Conservation (phyloP, 2,329 filamentous ascomycete genomes). For the Fusarium pseudograminearum region DNA sequence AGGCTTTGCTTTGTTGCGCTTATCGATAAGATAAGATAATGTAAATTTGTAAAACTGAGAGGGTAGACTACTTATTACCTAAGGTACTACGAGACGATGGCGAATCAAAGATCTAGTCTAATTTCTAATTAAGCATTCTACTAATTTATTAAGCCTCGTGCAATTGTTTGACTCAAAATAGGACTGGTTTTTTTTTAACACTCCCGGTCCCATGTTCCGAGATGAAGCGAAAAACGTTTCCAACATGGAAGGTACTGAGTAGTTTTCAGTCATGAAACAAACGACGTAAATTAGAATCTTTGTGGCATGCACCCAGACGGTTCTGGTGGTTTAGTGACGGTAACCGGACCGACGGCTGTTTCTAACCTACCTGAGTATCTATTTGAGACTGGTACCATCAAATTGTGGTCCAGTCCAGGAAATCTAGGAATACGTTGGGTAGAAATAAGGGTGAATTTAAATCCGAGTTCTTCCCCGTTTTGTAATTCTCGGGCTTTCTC, state of each 20-base stretch:
- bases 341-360: conserved; percentile 32
- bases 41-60: too few species aligned
- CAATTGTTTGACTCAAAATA: not conserved
- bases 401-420: conserved; percentile 13
- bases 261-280: not conserved
- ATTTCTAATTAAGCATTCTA: too few species aligned
- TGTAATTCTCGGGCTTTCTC: conserved; percentile 13
- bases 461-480: not conserved
- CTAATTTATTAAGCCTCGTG: not conserved
- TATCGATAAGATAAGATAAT: conserved; percentile 47
- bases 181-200: too few species aligned
- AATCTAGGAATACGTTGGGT: not conserved
- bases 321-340: conserved; percentile 7
- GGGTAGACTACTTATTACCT: too few species aligned
- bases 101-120: too few species aligned
- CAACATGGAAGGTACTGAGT: not conserved
- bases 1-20: conserved; percentile 13
- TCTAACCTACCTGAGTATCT: not conserved
- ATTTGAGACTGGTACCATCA: conserved; percentile 7
- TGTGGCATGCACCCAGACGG: not conserved
- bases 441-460: not conserved
- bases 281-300: not conserved
- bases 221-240: too few species aligned
- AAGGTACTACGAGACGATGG: too few species aligned
- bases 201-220: too few species aligned